phyloP scores from a whole-genome alignment of 371 early-diverging fungal species.

The Circinella minor region DNA sequence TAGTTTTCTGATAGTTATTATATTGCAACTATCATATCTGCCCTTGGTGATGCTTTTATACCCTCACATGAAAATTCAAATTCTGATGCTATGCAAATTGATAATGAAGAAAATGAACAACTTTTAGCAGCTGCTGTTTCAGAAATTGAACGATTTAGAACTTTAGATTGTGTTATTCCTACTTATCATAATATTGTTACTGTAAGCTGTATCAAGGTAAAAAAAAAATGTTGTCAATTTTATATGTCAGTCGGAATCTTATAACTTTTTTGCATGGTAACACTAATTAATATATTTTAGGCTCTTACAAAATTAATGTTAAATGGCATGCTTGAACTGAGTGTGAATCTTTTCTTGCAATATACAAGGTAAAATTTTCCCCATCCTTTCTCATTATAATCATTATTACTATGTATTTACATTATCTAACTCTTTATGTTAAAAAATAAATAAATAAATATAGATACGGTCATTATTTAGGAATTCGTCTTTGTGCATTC shows the following conservation, averaged over 20 bases:
- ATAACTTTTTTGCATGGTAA: neutral
- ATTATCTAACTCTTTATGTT: too few relatives aligned
- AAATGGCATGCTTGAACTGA: conserved; percentile 64
- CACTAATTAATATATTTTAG: conserved; percentile 11
- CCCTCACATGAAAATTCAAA: conserved; percentile 27
- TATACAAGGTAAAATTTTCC: conserved; percentile 47
- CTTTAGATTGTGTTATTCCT: conserved; percentile 81
- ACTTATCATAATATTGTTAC: conserved; percentile 91
- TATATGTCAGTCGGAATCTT: neutral
- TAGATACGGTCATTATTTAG: conserved; percentile 65
- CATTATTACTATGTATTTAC: too few relatives aligned
- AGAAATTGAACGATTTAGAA: conserved; percentile 83
- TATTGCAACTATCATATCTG: conserved; percentile 71
- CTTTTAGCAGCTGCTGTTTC: conserved; percentile 60
- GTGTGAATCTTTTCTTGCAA: conserved; percentile 68
- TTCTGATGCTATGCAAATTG: conserved; percentile 22
- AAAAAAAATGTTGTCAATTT: neutral
- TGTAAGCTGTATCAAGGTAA: conserved; percentile 74
- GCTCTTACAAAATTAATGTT: conserved; percentile 62
- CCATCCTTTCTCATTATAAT: too few relatives aligned
- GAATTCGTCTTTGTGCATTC: conserved; percentile 69
- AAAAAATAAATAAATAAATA: neutral
- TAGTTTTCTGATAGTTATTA: conserved; percentile 85
- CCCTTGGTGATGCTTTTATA: conserved; percentile 73
- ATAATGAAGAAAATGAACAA: conserved; percentile 55